phyloP scores from a whole-genome alignment of 257 asterid species.

The Solanum sparsipilum region DNA sequence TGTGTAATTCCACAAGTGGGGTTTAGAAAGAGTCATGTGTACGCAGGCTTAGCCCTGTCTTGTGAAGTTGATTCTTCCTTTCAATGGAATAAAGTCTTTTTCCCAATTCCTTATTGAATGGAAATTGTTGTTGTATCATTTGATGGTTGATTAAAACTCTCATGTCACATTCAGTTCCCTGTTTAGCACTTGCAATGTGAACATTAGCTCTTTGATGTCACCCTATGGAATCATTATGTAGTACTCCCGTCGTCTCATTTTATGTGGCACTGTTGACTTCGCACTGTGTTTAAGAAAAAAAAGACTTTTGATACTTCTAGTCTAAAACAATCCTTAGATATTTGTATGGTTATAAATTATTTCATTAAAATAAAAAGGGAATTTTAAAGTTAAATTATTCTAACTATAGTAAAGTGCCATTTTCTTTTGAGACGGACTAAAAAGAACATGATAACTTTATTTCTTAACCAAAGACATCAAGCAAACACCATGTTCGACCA shows the following conservation, averaged over 20 bases:
- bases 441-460: too few species aligned
- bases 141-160: not conserved
- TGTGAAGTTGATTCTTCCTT: not conserved
- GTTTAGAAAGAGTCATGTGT: not conserved
- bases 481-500: too few species aligned
- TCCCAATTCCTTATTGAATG: not conserved
- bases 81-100: not conserved
- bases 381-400: too few species aligned
- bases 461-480: too few species aligned
- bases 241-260: too few species aligned
- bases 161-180: not conserved
- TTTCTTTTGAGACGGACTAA: too few species aligned
- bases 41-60: not conserved
- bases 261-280: fast-evolving
- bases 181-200: not conserved
- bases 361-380: too few species aligned
- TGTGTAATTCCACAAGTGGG: not conserved
- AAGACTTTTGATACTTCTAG: fast-evolving
- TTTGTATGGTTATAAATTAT: too few species aligned
- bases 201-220: not conserved
- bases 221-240: not conserved
- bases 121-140: not conserved
- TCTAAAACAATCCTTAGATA: too few species aligned
- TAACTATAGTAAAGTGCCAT: too few species aligned
- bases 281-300: too few species aligned